A percentile compares a stretch with the other conserved stretches of the same genome.
Conservation (phyloP, 352 stramenopile species). For the Hyaloperonospora brassicae region DNA sequence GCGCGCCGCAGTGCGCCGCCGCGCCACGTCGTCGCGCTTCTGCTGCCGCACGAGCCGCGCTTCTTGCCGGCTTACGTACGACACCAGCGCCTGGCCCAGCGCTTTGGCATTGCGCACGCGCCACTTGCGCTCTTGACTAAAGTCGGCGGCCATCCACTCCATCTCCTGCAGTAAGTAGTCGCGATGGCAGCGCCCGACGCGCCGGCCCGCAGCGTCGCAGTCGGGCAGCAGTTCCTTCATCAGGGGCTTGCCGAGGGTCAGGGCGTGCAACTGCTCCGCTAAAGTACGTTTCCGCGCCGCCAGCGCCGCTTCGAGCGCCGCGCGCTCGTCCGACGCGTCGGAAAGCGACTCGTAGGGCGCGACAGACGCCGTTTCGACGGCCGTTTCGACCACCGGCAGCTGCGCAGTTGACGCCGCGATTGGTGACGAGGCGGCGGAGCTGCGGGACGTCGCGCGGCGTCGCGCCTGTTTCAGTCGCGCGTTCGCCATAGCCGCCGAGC, state of each 20-base stretch:
- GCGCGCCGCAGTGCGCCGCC: constrained; percentile 53
- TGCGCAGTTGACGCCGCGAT: constrained; percentile 10
- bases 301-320: constrained; percentile 32
- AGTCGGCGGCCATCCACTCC: constrained; percentile 92
- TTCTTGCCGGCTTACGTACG: constrained; percentile 19
- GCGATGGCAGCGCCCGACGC: constrained; percentile 38
- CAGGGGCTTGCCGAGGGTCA: constrained; percentile 48
- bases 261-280: constrained; percentile 30
- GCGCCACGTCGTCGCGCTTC: constrained; percentile 30
- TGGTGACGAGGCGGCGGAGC: constrained; percentile 16
- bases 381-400: constrained; percentile 14
- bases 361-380: background rate
- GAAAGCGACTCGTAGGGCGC: constrained; percentile 16
- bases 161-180: constrained; percentile 82
- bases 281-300: constrained; percentile 32
- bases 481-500: constrained; percentile 48
- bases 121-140: constrained; percentile 85
- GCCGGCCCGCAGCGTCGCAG: constrained; percentile 33
- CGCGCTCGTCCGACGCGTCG: constrained; percentile 8
- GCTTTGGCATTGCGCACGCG: constrained; percentile 69
- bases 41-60: constrained; percentile 22
- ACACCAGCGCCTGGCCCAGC: constrained; percentile 51
- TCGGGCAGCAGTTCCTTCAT: constrained; percentile 25
- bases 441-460: constrained; percentile 24
- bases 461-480: constrained; percentile 61